Evolutionary conservation across 495 filamentous ascomycete species (phyloP).

Genomic region (Annulohypoxylon bovei): DNA sequence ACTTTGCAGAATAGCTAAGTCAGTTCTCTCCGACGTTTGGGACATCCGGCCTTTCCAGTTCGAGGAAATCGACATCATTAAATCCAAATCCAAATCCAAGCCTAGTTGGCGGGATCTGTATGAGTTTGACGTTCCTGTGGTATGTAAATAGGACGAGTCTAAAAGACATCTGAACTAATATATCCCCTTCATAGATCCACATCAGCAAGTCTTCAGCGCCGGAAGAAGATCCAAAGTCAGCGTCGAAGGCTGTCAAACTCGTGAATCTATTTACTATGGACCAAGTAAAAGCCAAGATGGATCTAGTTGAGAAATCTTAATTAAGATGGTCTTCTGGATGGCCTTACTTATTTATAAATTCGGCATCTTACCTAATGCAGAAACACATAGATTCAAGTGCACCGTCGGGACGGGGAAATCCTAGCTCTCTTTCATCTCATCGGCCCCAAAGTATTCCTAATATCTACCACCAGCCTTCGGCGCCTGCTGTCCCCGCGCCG

Average conservation of each 20-base stretch:
- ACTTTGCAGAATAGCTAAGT: slow-evolving; percentile 80
- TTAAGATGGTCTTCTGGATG: not conserved
- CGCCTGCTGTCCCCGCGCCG: slow-evolving; percentile 56
- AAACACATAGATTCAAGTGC: not conserved
- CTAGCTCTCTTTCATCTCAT: not conserved
- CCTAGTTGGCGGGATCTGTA: slow-evolving; percentile 78
- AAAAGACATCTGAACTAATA: not conserved
- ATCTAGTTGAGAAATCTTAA: slow-evolving; percentile 64
- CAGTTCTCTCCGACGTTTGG: slow-evolving; percentile 74
- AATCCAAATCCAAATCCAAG: slow-evolving; percentile 64
- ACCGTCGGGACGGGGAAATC: not conserved
- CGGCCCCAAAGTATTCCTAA: slow-evolving; percentile 23
- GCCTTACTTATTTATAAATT: not conserved
- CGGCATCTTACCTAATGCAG: not conserved
- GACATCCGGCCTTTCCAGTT: slow-evolving; percentile 76
- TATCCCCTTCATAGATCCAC: slow-evolving; percentile 67
- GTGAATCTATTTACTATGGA: slow-evolving; percentile 84
- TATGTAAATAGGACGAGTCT: slow-evolving; percentile 49
- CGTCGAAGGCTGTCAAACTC: slow-evolving; percentile 73
- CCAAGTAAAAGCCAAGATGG: slow-evolving; percentile 76
- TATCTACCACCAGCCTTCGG: slow-evolving; percentile 48
- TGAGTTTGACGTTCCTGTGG: slow-evolving; percentile 90
- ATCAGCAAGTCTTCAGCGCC: slow-evolving; percentile 59
- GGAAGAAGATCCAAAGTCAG: slow-evolving; percentile 60
- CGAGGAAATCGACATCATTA: slow-evolving; percentile 82